A percentile compares a stretch with the other conserved stretches of the same genome.
Conservation (phyloP, 2,329 filamentous ascomycete genomes). For the Claviceps sp. region DNA sequence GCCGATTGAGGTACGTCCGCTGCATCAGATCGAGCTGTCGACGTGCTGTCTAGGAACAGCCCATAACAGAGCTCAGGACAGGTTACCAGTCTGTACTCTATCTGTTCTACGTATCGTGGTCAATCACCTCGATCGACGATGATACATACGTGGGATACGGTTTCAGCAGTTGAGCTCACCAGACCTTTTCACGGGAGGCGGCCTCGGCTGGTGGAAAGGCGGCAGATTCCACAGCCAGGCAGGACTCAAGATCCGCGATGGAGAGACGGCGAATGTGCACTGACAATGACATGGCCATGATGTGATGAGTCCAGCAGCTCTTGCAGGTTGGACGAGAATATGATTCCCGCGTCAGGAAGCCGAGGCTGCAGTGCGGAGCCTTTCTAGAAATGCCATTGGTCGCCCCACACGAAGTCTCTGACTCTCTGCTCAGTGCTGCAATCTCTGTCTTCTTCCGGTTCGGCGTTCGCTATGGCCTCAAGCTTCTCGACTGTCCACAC, state of each 20-base stretch:
- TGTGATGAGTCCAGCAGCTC: neutral
- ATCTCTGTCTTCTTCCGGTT: too few relatives aligned
- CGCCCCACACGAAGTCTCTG: too few relatives aligned
- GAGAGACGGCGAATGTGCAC: neutral
- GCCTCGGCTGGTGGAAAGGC: conserved; percentile 17
- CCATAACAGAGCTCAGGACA: neutral
- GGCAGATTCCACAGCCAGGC: conserved; percentile 12
- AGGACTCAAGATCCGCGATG: neutral
- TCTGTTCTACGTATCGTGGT: neutral
- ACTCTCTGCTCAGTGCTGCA: too few relatives aligned
- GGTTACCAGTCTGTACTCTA: neutral
- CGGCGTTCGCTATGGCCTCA: too few relatives aligned
- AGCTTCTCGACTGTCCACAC: too few relatives aligned
- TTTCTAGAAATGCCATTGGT: too few relatives aligned
- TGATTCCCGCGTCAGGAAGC: too few relatives aligned
- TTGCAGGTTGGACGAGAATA: neutral
- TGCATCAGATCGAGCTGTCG: too few relatives aligned
- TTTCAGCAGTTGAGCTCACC: neutral
- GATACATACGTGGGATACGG: neutral
- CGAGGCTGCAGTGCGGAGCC: too few relatives aligned
- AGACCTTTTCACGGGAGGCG: conserved; percentile 15
- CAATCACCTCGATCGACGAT: neutral
- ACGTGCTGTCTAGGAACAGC: too few relatives aligned
- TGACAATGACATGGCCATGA: neutral
- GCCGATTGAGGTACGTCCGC: too few relatives aligned